Evolutionary conservation across 2,329 filamentous ascomycete genomes (phyloP), one percentile per base, ranked within the genome.

Genomic region (Penicillium rolfsii): DNA sequence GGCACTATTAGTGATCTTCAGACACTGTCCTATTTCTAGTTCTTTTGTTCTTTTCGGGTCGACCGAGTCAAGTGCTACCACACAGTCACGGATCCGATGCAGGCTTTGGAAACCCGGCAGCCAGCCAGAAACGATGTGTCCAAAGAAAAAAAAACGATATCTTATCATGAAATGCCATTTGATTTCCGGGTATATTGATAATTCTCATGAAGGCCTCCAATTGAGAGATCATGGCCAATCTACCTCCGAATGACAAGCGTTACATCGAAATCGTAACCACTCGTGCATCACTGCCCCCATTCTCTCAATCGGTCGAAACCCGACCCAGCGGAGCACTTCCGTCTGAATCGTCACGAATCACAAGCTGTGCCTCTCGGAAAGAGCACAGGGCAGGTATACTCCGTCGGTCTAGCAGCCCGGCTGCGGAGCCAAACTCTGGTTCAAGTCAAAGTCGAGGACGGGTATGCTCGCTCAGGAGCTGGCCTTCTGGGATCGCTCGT

Each of bases 401-500:
- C 61, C 64, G 59, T 69, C 53, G 64, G 65, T 61, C 36, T 48
- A 55, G 54, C 48, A 64, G 62, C 55, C 65, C 40, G 65, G 61
- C 36, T 63, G 52, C 22, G 63, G 62, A 62, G 62, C 48, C 14
- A 53, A 41, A 40, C 58, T 62, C 59, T 57, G 56, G 30, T 48
- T 22, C 14, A 41, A 52, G 40, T 58, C 56, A 57, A 65, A 49
- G 62, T 50, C 56, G 59, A 40, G 58, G 52, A 49, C 30, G 30
- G 24, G 30, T 36, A 19, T 33, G 46, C 38, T 45, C 52, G 40
- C 52, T 69, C 65, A 73, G 45, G 68, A 68, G 59, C 64, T 73
- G 16, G 66, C 73, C 64, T 73, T 73, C 67, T 78, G 87, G 1
- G 89, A 86, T 76, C 91, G 85, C 80, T 98, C 93, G 77, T 94